Conservation (phyloP, 208 protist genomes). For the Histomonas meleagridis region DNA sequence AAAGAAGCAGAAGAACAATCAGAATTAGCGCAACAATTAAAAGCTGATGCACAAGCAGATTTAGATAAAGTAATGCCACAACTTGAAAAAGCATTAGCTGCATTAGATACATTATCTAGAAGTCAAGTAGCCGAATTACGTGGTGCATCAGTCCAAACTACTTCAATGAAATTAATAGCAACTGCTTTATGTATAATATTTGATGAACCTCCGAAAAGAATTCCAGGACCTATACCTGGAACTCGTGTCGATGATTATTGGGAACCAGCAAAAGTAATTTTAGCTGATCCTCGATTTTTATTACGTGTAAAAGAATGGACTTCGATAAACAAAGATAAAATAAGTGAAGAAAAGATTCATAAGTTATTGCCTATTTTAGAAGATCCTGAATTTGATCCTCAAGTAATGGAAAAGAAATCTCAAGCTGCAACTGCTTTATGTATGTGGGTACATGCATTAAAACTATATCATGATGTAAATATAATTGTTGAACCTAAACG, state of each 20-base stretch:
- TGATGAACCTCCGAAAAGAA: slow-evolving; percentile 59
- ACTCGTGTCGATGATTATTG: neutral
- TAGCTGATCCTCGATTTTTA: neutral
- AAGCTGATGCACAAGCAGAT: slow-evolving; percentile 71
- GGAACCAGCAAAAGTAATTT: neutral
- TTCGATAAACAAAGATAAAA: neutral
- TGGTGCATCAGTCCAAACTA: slow-evolving; percentile 73
- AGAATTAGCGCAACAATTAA: slow-evolving; percentile 69
- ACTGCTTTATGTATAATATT: slow-evolving; percentile 87
- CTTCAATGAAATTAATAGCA: slow-evolving; percentile 76
- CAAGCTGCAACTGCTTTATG: slow-evolving; percentile 79
- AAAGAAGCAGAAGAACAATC: slow-evolving; percentile 52
- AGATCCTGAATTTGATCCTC: slow-evolving; percentile 73
- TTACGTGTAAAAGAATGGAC: neutral
- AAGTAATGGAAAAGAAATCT: slow-evolving; percentile 72
- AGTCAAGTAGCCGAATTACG: slow-evolving; percentile 80
- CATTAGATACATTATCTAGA: slow-evolving; percentile 72
- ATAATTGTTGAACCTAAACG: slow-evolving; percentile 80
- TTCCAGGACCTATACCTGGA: neutral
- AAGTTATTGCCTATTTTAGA: slow-evolving; percentile 68
- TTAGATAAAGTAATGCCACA: slow-evolving; percentile 79
- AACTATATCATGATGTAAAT: slow-evolving; percentile 56
- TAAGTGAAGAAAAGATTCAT: slow-evolving; percentile 51
- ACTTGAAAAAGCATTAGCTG: slow-evolving; percentile 69
- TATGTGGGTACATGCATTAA: slow-evolving; percentile 79